Base-by-base conservation (phyloP, 176 grass and related monocot species). In the Lolium rigidum region DNA sequence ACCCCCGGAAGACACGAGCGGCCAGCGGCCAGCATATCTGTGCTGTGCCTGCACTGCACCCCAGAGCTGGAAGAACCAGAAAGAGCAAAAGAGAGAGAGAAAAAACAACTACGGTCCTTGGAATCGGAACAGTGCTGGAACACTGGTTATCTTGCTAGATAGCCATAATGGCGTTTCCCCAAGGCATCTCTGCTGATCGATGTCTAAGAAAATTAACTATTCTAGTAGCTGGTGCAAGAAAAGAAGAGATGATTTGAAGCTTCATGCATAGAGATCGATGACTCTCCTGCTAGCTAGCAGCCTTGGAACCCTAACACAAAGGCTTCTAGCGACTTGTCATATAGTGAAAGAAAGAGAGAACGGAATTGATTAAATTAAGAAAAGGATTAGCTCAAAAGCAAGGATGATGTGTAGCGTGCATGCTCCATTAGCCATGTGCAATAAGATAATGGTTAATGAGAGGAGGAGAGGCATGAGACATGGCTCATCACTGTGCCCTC, bases 231-330 rank as follows among this genome's bases (percentile, higher is more conserved):
- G 7, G 3, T 71, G 35, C 47, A 79, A 67, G 65, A 49, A 83
- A 87, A 83, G 65, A 82, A 51, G 35, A 63, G 51, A 86, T 28
- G 75, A 84, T 74, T 81, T 50, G 59, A 76, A 65, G 73, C 37
- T 58, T 62, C 66, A 84, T 75, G 51, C 66, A 84, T 75, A 35
- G 60, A 85, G 82, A 87, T 25, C 75, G 21, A 16, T 20, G 68
- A 80, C 67, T 87, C 76, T 67, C 51, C 26, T 78, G 63, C 69
- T 18, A 56, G 1, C 44, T 74, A 75, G 72, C 47, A 76, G 81
- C 84, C 84, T 90, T 84, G 87, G 87, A 92, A 92, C 81, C 87
- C 81, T 86, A 93, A 79, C 59, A 87, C 81, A 86, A 86, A 75
- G 86, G 82, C 31, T 77, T 85, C 54, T 69, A 76, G 82, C 62